Conservation (phyloP, 176 grass and related monocot species). For the Otatea glauca region DNA sequence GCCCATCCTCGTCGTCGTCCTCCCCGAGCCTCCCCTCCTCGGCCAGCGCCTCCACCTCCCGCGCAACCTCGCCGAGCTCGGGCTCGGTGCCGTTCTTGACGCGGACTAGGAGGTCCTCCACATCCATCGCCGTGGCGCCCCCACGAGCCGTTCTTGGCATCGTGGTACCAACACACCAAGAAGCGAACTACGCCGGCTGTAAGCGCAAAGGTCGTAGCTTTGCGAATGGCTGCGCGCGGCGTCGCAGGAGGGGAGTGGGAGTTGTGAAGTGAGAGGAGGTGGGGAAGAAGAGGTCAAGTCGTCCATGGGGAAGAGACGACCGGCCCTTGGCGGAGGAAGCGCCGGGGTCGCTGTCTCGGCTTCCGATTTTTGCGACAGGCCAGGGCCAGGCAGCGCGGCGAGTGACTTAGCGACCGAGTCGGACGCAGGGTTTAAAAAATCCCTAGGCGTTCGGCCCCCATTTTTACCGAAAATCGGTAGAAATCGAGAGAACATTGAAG, state of each 20-base stretch:
- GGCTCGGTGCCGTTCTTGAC: conserved; percentile 55
- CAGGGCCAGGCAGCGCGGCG: not conserved
- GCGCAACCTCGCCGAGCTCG: conserved; percentile 45
- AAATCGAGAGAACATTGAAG: too few species aligned
- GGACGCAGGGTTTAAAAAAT: not conserved
- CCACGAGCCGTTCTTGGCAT: conserved; percentile 37
- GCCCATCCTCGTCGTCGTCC: conserved; percentile 58
- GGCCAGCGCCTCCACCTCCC: conserved; percentile 48
- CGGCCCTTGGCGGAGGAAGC: conserved; percentile 13
- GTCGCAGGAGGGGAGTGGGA: not conserved
- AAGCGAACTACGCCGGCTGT: not conserved
- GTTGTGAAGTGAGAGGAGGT: not conserved
- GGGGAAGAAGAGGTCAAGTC: conserved; percentile 56
- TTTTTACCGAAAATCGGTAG: too few species aligned
- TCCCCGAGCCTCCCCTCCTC: conserved; percentile 48
- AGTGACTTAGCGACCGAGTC: not conserved
- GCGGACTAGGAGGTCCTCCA: conserved; percentile 68
- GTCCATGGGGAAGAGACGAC: conserved; percentile 43
- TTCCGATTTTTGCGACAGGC: not conserved
- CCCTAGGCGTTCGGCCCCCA: too few species aligned
- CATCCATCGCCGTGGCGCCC: conserved; percentile 36
- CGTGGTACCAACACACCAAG: not conserved
- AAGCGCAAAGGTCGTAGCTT: not conserved
- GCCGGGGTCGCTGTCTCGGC: conserved; percentile 33
- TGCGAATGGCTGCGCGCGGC: not conserved